Evolutionary conservation across 768 basidiomycete species (phyloP).

Genomic region (Mycena galopus): DNA sequence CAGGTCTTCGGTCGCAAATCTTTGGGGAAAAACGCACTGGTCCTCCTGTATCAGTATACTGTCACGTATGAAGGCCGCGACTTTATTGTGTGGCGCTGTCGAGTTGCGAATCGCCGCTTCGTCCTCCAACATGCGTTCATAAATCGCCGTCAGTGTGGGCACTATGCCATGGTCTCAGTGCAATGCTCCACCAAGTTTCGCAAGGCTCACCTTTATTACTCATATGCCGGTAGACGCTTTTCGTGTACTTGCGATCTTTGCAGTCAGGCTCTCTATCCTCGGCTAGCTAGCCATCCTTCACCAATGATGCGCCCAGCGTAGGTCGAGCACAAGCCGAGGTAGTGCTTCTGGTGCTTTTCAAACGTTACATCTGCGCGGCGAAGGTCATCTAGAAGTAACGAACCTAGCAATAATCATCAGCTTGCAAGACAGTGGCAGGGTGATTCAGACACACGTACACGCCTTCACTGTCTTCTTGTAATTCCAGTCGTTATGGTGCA

Average conservation of each 20-base stretch:
- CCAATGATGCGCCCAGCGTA: neutral
- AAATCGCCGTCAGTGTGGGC: neutral
- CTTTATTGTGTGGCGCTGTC: neutral
- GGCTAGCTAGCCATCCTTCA: neutral
- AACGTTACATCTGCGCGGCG: neutral
- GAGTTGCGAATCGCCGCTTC: constrained; percentile 1
- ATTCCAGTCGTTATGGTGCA: constrained; percentile 39
- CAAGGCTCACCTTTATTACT: neutral
- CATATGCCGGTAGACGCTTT: neutral
- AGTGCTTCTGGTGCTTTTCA: neutral
- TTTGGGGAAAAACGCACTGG: neutral
- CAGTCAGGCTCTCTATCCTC: neutral
- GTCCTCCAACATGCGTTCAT: neutral
- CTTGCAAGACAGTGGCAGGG: neutral
- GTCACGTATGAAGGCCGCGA: neutral
- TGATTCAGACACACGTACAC: neutral
- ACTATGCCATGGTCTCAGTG: neutral
- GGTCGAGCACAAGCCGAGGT: neutral
- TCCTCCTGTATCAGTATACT: neutral
- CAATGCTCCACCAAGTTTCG: too few species aligned
- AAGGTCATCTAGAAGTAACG: neutral
- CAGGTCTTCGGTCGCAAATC: neutral
- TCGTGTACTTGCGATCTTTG: neutral
- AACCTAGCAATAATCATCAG: neutral
- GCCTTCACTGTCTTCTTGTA: constrained; percentile 28